A percentile compares a stretch with the other conserved stretches of the same genome.
These are phyloP conservation scores for Corynespora cassiicola DNA, from an alignment of 2,329 filamentous ascomycete genomes.

Conservation along the genomic window DNA sequence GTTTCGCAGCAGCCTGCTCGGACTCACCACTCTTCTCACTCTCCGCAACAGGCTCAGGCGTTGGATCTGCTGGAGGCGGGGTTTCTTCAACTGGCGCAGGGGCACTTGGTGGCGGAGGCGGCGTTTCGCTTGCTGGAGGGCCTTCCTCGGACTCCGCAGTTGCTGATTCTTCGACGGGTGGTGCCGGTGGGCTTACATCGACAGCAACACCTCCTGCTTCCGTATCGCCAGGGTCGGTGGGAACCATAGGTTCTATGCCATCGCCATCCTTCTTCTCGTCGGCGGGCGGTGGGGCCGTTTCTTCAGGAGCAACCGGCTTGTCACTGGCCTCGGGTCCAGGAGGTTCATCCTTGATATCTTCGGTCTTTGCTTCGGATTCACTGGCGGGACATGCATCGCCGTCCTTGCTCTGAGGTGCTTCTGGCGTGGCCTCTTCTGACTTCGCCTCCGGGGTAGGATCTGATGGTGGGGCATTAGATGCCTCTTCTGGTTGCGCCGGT, in stretches of 20 bases:
- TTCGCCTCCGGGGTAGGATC: constrained; percentile 9
- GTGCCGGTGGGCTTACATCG: constrained; percentile 10
- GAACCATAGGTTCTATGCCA: not conserved
- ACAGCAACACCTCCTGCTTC: constrained; percentile 14
- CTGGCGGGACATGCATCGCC: constrained; percentile 15
- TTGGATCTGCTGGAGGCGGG: constrained; percentile 6
- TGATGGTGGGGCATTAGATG: constrained; percentile 9
- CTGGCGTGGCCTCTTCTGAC: constrained; percentile 5
- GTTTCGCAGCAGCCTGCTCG: constrained; percentile 41
- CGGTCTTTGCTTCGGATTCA: constrained; percentile 15
- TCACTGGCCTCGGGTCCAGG: constrained; percentile 16
- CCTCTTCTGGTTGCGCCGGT: constrained; percentile 8
- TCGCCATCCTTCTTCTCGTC: constrained; percentile 10
- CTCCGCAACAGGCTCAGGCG: constrained; percentile 21
- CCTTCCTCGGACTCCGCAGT: constrained; percentile 4
- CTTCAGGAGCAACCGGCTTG: constrained; percentile 6
- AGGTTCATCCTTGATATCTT: constrained; percentile 34
- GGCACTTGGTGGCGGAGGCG: constrained; percentile 6
- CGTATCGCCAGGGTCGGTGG: constrained; percentile 1
- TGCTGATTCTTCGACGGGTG: too few relatives aligned
- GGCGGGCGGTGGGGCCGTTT: constrained; percentile 7
- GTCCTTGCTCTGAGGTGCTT: constrained; percentile 7
- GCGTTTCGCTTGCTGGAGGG: constrained; percentile 10
- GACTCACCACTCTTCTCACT: constrained; percentile 45
- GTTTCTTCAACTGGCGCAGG: not conserved